Base-by-base conservation (phyloP, 805 yeast genomes). In the Saturnispora gosingensis region DNA sequence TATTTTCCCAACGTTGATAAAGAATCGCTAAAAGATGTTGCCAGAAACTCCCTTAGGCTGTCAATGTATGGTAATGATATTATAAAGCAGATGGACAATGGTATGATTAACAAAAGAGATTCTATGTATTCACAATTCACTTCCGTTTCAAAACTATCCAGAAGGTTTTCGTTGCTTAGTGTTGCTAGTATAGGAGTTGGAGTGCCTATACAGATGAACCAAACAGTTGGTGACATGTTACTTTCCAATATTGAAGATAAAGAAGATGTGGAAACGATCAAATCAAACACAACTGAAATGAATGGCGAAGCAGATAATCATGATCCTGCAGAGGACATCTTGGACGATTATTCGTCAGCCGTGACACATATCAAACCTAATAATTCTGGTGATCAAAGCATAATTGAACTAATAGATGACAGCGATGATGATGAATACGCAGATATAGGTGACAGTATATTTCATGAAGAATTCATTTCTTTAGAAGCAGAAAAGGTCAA, bases 1-100 rank as follows among this genome's bases (percentile, higher is more conserved):
- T 91, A 87, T 65, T 93, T 93, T 73, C 99, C 99, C 0, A 84
- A 82, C 39, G 82, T 95, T 0, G 82, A 80, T 24, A 77, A 81
- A 48, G 73, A 76, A 44, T 83, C 83, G 52, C 74, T 93, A 55
- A 85, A 85, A 54, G 82, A 83, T 52, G 90, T 96, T 2, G 78
- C 90, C 44, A 71, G 95, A 20, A 89, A 88, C 62, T 86, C 97
- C 4, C 88, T 87, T 15, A 71, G 96, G 50, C 77, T 87, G 59
- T 86, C 95, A 10, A 80, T 81, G 35, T 74, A 63, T 46, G 57
- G 69, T 28, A 58, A 47, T 47, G 59, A 54, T 45, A 28, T 63
- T 13, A 51, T 32, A 52, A 55, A 39, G 53, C 47, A 39, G 59
- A 61, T 53, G 9, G 28, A 44, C 9, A 52, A 53, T 32, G 53